These are phyloP conservation scores for Paramarasmius palmivorus DNA, from an alignment of 1,284 basidiomycete species.

Conservation along the genomic window DNA sequence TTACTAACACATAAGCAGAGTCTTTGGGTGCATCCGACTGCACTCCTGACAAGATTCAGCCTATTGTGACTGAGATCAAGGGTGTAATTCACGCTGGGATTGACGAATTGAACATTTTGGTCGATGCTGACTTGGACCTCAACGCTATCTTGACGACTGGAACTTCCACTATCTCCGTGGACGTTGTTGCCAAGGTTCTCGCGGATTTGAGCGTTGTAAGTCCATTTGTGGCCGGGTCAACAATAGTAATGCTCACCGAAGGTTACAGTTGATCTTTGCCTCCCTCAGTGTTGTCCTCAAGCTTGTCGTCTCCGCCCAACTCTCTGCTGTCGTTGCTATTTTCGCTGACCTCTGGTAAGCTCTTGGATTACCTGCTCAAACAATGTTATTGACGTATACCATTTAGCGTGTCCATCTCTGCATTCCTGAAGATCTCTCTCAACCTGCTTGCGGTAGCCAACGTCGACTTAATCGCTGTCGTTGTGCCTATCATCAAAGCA, in stretches of 20 bases:
- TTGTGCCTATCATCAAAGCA: background rate
- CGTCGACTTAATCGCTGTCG: background rate
- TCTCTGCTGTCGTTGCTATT: background rate
- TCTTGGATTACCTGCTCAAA: too few relatives aligned
- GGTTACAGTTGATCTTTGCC: background rate
- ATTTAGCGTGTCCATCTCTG: background rate
- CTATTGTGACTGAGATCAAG: background rate
- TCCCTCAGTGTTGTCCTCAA: background rate
- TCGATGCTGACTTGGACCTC: background rate
- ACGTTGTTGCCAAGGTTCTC: background rate
- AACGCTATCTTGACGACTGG: background rate
- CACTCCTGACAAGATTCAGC: background rate
- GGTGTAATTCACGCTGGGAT: background rate
- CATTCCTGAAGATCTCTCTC: background rate
- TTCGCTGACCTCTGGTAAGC: conserved; percentile 1
- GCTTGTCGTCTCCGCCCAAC: background rate
- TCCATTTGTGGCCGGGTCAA: too few relatives aligned
- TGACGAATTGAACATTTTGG: background rate
- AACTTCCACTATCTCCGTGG: background rate
- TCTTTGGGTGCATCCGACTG: background rate
- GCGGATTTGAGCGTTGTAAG: background rate
- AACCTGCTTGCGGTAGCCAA: background rate
- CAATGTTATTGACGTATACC: background rate
- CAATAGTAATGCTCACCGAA: background rate
- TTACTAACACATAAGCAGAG: background rate